Evolutionary conservation across 805 yeast species (phyloP).

Genomic region (Ogataea angusta): DNA sequence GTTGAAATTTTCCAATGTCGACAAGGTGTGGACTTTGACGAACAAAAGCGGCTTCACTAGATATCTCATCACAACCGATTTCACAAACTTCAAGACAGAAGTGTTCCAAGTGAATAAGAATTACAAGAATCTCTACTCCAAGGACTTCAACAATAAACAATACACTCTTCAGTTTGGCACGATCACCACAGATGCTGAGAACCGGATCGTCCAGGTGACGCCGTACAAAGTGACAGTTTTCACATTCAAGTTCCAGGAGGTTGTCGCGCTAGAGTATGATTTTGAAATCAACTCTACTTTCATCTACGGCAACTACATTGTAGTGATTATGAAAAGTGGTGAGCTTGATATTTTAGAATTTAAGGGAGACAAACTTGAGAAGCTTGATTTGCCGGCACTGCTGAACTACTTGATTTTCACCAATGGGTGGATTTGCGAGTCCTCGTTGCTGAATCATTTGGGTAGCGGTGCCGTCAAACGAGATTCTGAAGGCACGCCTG

Average conservation of each 20-base stretch:
- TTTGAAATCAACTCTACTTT: slow-evolving; percentile 64
- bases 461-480: slow-evolving; percentile 30
- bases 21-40: slow-evolving; percentile 70
- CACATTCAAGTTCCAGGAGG: slow-evolving; percentile 55
- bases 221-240: slow-evolving; percentile 61
- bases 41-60: slow-evolving; percentile 38
- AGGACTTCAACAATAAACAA: slow-evolving; percentile 60
- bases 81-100: slow-evolving; percentile 59
- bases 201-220: slow-evolving; percentile 71
- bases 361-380: slow-evolving; percentile 22
- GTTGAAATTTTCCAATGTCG: slow-evolving; percentile 66
- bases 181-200: slow-evolving; percentile 33
- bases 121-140: slow-evolving; percentile 57
- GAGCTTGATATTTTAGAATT: slow-evolving; percentile 59
- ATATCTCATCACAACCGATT: slow-evolving; percentile 71
- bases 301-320: slow-evolving; percentile 58
- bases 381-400: slow-evolving; percentile 34
- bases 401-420: slow-evolving; percentile 50
- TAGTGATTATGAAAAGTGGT: slow-evolving; percentile 66
- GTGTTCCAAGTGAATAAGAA: slow-evolving; percentile 60
- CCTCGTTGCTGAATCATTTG: slow-evolving; percentile 43
- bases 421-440: slow-evolving; percentile 60
- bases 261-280: slow-evolving; percentile 50
- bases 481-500: slow-evolving; percentile 21
- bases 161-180: slow-evolving; percentile 67